A percentile compares a stretch with the other conserved stretches of the same genome.
Evolutionary conservation across 2,329 filamentous ascomycete genomes (phyloP).

Genomic region (Knoxdaviesia capensis): DNA sequence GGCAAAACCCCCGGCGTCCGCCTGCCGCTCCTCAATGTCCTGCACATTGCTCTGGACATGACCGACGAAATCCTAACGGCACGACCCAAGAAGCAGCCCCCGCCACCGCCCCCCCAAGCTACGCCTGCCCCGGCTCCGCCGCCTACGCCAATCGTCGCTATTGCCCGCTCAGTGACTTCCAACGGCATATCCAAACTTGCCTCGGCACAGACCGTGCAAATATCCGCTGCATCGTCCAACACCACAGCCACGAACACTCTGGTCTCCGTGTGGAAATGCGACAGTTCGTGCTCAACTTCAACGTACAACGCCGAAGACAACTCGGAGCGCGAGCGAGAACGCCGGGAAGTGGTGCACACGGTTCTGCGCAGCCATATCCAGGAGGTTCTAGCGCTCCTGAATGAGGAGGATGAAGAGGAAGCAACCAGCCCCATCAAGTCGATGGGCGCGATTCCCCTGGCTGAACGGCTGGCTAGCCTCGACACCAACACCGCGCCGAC

Average conservation of each 20-base stretch:
- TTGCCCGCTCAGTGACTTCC: constrained; percentile 6
- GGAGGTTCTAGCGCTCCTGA: constrained; percentile 24
- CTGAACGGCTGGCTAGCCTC: too few relatives aligned
- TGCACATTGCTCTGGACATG: constrained; percentile 19
- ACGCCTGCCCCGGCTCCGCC: too few relatives aligned
- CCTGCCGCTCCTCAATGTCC: constrained; percentile 15
- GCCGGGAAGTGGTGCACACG: constrained; percentile 18
- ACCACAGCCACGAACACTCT: constrained; percentile 3
- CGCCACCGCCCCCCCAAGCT: too few relatives aligned
- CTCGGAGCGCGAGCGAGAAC: constrained; percentile 6
- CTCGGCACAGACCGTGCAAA: too few relatives aligned
- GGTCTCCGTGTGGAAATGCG: too few relatives aligned
- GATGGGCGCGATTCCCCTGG: too few relatives aligned
- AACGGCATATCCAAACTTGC: neutral
- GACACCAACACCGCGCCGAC: too few relatives aligned
- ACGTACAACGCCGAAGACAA: too few relatives aligned
- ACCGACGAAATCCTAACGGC: constrained; percentile 21
- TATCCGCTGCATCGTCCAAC: neutral
- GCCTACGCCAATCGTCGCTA: too few relatives aligned
- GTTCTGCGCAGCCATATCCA: constrained; percentile 29
- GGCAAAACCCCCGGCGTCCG: constrained; percentile 5
- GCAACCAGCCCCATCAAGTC: neutral
- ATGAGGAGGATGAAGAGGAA: constrained; percentile 13
- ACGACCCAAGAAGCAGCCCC: too few relatives aligned
- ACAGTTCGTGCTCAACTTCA: too few relatives aligned